phyloP scores from a whole-genome alignment of 352 stramenopile species.

The Pythium phragmiticola region DNA sequence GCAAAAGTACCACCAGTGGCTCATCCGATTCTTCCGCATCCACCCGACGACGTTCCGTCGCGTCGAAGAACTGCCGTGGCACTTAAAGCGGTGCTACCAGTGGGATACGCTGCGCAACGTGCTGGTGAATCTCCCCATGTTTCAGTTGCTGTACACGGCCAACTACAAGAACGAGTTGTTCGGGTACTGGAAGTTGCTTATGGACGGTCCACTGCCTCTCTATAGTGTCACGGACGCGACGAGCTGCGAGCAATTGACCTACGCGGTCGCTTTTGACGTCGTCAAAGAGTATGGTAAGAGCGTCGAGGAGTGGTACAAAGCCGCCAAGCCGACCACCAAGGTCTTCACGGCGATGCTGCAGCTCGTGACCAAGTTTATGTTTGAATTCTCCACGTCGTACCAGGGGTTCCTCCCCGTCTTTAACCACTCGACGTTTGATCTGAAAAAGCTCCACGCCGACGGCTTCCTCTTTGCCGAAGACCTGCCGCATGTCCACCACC shows the following conservation, averaged over 20 bases:
- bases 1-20: conserved; percentile 76
- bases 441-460: conserved; percentile 61
- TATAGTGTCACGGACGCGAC: conserved; percentile 34
- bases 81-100: conserved; percentile 88
- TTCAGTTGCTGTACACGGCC: conserved; percentile 90
- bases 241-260: conserved; percentile 35
- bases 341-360: conserved; percentile 69
- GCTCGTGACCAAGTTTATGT: conserved; percentile 89
- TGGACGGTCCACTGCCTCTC: conserved; percentile 64
- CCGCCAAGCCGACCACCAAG: conserved; percentile 68
- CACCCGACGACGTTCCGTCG: conserved; percentile 78
- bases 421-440: conserved; percentile 69
- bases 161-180: conserved; percentile 91
- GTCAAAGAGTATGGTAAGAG: conserved; percentile 90
- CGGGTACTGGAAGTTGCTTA: conserved; percentile 88
- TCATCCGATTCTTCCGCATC: conserved; percentile 83
- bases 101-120: conserved; percentile 86
- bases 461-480: conserved; percentile 78
- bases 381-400: conserved; percentile 83
- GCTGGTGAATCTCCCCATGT: conserved; percentile 89
- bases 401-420: conserved; percentile 73
- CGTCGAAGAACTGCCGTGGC: conserved; percentile 91
- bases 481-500: conserved; percentile 42
- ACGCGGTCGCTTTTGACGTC: conserved; percentile 88
- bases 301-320: conserved; percentile 86